phyloP scores from a whole-genome alignment of 768 basidiomycete genomes.

The Hirschioporus abietinus region DNA sequence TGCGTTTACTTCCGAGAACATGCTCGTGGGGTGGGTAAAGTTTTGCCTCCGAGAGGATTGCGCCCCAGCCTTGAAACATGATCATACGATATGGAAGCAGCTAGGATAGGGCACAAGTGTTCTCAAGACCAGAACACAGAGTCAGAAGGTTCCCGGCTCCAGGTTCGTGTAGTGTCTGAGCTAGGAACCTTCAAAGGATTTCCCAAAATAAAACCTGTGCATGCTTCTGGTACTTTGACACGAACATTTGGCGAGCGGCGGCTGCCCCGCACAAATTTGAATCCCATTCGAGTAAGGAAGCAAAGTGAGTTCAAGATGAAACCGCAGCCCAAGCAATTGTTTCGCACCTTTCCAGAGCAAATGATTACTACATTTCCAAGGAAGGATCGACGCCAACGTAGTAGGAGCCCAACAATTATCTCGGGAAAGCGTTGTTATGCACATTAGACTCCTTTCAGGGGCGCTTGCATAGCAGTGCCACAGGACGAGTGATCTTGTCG shows the following conservation, averaged over 20 bases:
- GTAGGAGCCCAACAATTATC: neutral
- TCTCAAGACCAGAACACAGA: neutral
- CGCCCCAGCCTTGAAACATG: neutral
- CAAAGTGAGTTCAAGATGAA: neutral
- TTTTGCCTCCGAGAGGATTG: neutral
- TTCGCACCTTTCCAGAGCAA: neutral
- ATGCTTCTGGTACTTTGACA: neutral
- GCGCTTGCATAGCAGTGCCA: neutral
- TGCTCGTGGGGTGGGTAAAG: neutral
- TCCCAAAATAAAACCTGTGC: neutral
- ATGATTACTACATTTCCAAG: neutral
- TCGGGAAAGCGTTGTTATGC: neutral
- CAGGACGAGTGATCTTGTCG: neutral
- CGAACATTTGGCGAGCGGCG: neutral
- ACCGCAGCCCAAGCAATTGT: neutral
- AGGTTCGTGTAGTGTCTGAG: neutral
- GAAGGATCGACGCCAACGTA: neutral
- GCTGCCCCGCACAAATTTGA: neutral
- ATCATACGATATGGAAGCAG: neutral
- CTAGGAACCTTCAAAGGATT: neutral
- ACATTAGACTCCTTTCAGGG: neutral
- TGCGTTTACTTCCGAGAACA: neutral
- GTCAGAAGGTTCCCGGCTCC: neutral
- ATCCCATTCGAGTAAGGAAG: neutral
- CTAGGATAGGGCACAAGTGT: neutral